Evolutionary conservation across 495 filamentous ascomycete species (phyloP), one percentile per base, ranked within the genome.

Genomic region (Poronia punctata): DNA sequence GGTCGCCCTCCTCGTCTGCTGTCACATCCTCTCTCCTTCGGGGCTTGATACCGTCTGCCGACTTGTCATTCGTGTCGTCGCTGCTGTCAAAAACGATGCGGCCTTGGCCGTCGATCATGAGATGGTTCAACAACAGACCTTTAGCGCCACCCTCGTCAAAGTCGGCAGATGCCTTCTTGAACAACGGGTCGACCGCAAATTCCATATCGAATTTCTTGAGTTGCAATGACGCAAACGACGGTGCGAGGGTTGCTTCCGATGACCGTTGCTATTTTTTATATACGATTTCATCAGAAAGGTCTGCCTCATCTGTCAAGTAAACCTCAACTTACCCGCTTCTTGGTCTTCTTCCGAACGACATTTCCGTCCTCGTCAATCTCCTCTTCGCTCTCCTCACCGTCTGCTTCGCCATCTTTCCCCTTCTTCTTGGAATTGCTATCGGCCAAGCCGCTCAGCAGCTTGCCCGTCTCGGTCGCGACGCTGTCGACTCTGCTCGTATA

Each of bases 131-230:
- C 15, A 99, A 69, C 23, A 99, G 71, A 3, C 92, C 92, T 65
- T 97, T 99, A 12, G 93, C 93, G 35, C 92, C 92, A 17, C 92
- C 92, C 66, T 99, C 92, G 54, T 99, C 92, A 54, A 97, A 97
- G 60, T 99, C 92, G 16, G 92, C 92, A 3, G 89, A 89, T 0
- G 88, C 93, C 53, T 99, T 99, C 58, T 97, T 97, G 75, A 97
- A 99, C 6, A 99, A 66, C 3, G 92, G 92, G 52, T 99, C 92
- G 17, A 99, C 92, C 1, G 88, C 83, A 47, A 99, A 95, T 54
- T 99, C 92, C 22, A 97, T 76, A 48, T 99, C 92, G 47, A 97
- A 86, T 55, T 97, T 97, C 59, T 99, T 97, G 33, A 97, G 71
- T 60, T 93, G 88, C 38, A 99, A 57, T 2, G 88, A 79, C 14